Conservation (phyloP, 352 stramenopile species). For the Phytophthora ramorum region DNA sequence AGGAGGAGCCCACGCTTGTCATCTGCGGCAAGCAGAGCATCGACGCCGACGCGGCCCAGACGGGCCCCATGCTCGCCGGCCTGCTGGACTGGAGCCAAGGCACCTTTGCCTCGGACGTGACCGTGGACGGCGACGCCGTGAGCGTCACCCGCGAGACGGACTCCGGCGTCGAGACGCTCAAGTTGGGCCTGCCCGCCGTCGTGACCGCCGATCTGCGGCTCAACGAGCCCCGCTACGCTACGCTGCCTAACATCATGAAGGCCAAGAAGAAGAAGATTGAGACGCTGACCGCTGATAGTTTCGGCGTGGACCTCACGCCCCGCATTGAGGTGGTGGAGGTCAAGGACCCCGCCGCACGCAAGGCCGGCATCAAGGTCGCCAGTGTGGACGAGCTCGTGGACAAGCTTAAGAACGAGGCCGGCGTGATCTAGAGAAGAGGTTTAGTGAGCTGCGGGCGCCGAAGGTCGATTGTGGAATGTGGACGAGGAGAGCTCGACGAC, state of each 20-base stretch:
- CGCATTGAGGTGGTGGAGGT: slow-evolving; percentile 87
- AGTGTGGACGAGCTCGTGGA: slow-evolving; percentile 95
- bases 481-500: neutral
- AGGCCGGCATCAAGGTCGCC: slow-evolving; percentile 96
- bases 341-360: slow-evolving; percentile 92
- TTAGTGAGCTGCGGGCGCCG: slow-evolving; percentile 2
- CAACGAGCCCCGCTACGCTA: slow-evolving; percentile 99
- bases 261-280: slow-evolving; percentile 95
- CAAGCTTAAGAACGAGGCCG: slow-evolving; percentile 97
- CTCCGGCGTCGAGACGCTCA: slow-evolving; percentile 90
- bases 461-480: neutral
- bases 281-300: slow-evolving; percentile 70
- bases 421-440: slow-evolving; percentile 82
- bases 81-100: slow-evolving; percentile 97
- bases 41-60: slow-evolving; percentile 86
- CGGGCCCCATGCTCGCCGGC: slow-evolving; percentile 95
- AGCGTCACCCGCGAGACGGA: slow-evolving; percentile 96
- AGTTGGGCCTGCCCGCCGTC: slow-evolving; percentile 93
- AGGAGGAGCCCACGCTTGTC: slow-evolving; percentile 94
- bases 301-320: slow-evolving; percentile 76
- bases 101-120: slow-evolving; percentile 97
- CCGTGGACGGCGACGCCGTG: slow-evolving; percentile 63
- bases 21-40: slow-evolving; percentile 98
- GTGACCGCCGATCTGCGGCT: slow-evolving; percentile 98
- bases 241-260: slow-evolving; percentile 99